Conservation (phyloP, 257 asterid species). For the Sherardia arvensis region DNA sequence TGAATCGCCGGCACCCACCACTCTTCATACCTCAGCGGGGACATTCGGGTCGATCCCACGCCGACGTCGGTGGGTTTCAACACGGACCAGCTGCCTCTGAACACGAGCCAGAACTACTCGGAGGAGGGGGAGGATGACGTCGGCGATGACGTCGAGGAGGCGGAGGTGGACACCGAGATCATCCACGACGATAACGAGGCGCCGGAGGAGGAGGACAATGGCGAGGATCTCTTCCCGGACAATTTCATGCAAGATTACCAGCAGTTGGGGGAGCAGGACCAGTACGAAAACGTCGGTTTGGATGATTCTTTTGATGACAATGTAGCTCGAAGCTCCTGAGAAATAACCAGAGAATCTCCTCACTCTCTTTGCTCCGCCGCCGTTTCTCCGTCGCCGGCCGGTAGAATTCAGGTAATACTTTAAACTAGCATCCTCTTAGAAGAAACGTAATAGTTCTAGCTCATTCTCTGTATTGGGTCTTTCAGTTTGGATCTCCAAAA, state of each 20-base stretch:
- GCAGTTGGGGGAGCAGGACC: too few relatives aligned
- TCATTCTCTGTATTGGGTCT: not conserved
- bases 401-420: not conserved
- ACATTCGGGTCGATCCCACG: too few relatives aligned
- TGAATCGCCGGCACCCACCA: too few relatives aligned
- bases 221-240: slow-evolving; percentile 90
- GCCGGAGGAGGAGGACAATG: slow-evolving; percentile 66
- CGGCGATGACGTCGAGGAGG: too few relatives aligned
- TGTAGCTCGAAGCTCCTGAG: too few relatives aligned
- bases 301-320: slow-evolving; percentile 81
- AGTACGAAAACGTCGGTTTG: slow-evolving; percentile 57
- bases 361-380: not conserved
- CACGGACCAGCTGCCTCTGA: too few relatives aligned
- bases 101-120: too few relatives aligned
- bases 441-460: not conserved
- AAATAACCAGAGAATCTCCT: slow-evolving; percentile 22
- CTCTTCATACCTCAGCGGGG: too few relatives aligned
- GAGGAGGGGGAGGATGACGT: too few relatives aligned
- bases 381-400: not conserved
- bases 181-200: slow-evolving; percentile 64
- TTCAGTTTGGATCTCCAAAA: not conserved
- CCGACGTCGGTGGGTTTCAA: too few relatives aligned
- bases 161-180: too few relatives aligned
- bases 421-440: not conserved
- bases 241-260: slow-evolving; percentile 76